A percentile compares a stretch with the other conserved stretches of the same genome.
phyloP scores from a whole-genome alignment of 2,329 filamentous ascomycete genomes.

The Triangularia setosa region DNA sequence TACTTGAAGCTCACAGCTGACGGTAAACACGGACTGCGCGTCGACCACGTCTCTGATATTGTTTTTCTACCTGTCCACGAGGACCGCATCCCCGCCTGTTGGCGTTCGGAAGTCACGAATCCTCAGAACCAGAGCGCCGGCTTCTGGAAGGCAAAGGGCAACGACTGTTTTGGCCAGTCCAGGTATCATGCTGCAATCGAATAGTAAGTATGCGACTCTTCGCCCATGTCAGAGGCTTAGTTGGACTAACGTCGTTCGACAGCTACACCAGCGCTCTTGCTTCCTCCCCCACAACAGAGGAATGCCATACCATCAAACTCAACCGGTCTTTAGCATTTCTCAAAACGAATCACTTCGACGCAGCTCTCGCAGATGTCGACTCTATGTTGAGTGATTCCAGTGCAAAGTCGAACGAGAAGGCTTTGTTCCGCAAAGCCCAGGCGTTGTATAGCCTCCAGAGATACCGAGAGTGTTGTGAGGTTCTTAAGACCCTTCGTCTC shows the following conservation, averaged over 20 bases:
- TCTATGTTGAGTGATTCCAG: conserved; percentile 10
- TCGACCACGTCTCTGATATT: conserved; percentile 52
- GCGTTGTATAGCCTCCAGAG: conserved; percentile 41
- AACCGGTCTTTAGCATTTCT: conserved; percentile 37
- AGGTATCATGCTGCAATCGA: conserved; percentile 38
- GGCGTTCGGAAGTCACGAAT: conserved; percentile 31
- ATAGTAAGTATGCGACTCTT: conserved; percentile 5
- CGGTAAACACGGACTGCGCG: conserved; percentile 42
- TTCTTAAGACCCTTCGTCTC: conserved; percentile 31
- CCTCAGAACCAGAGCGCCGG: not conserved
- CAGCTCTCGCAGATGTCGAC: conserved; percentile 32
- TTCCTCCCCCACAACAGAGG: conserved; percentile 32
- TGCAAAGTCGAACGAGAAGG: conserved; percentile 37
- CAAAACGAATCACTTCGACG: conserved; percentile 27
- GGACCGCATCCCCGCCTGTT: conserved; percentile 33
- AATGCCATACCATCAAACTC: conserved; percentile 33
- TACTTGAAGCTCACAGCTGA: conserved; percentile 42
- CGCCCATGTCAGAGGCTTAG: no score
- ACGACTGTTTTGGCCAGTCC: conserved; percentile 28
- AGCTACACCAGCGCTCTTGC: conserved; percentile 14
- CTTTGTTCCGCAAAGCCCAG: conserved; percentile 40
- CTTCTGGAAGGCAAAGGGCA: conserved; percentile 31
- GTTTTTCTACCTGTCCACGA: conserved; percentile 36
- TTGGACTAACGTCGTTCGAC: not conserved
- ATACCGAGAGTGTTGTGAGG: conserved; percentile 36